phyloP scores from a whole-genome alignment of 306 rosid genomes.

The Phaseolus lunatus region DNA sequence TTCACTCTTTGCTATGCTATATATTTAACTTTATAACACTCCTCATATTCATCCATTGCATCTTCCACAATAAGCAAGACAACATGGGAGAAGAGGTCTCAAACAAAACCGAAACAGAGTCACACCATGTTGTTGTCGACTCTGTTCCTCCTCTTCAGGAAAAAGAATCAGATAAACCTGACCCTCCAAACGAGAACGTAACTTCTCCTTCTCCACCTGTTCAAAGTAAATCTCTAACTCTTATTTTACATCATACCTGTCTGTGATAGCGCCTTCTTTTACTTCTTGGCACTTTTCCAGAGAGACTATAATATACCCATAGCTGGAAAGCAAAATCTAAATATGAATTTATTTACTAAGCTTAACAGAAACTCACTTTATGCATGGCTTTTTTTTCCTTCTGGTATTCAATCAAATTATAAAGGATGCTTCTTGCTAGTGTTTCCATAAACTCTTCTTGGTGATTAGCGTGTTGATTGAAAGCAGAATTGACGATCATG shows the following conservation, averaged over 20 bases:
- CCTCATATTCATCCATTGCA: background rate
- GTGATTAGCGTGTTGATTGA: background rate
- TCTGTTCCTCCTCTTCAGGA: slow-evolving; percentile 19
- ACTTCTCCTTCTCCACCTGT: slow-evolving; percentile 35
- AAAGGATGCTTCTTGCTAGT: background rate
- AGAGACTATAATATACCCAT: background rate
- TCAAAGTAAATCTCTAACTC: slow-evolving; percentile 49
- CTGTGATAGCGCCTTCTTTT: too few relatives aligned
- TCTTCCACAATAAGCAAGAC: background rate
- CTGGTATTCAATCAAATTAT: background rate
- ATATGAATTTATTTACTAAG: background rate
- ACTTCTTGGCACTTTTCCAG: background rate
- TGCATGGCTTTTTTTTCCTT: background rate
- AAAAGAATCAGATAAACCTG: slow-evolving; percentile 25
- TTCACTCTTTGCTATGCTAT: background rate
- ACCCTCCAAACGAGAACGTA: slow-evolving; percentile 28
- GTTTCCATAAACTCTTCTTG: background rate
- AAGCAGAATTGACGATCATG: background rate
- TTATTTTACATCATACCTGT: background rate
- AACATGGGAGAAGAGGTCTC: slow-evolving; percentile 61
- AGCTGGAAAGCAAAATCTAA: background rate
- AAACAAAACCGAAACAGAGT: slow-evolving; percentile 43
- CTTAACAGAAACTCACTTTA: background rate
- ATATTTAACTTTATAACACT: slow-evolving; percentile 8
- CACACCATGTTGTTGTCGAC: background rate